Conservation (phyloP, 2,329 filamentous ascomycete genomes). For the Rugonectria rugulosa region DNA sequence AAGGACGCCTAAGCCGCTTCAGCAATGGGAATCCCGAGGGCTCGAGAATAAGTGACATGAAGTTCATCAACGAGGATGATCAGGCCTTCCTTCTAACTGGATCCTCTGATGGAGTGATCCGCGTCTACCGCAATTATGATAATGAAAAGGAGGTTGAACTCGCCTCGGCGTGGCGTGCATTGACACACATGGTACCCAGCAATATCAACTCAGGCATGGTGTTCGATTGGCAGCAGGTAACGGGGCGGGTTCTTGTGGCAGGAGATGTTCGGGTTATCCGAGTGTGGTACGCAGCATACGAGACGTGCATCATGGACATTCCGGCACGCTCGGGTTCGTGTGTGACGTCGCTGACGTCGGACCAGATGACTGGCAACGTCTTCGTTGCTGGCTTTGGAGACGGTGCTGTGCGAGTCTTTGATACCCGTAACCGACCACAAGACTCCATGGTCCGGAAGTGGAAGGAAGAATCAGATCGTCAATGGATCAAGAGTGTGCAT, state of each 20-base stretch:
- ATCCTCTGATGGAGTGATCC: conserved; percentile 92
- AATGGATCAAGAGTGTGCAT: conserved; percentile 96
- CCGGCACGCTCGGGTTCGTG: conserved; percentile 93
- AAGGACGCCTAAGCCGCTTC: conserved; percentile 80
- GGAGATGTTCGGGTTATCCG: conserved; percentile 95
- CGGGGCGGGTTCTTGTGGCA: conserved; percentile 91
- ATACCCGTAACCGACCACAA: conserved; percentile 82
- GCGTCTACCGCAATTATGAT: conserved; percentile 93
- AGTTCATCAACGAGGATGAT: conserved; percentile 98
- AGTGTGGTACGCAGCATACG: conserved; percentile 93
- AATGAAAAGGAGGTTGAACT: conserved; percentile 78
- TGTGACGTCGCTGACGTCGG: conserved; percentile 93
- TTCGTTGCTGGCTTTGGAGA: conserved; percentile 98
- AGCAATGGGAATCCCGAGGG: conserved; percentile 93
- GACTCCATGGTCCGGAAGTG: conserved; percentile 96
- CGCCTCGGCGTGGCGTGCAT: conserved; percentile 87
- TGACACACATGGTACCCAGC: conserved; percentile 93
- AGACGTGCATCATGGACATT: conserved; percentile 93
- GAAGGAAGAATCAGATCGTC: conserved; percentile 85
- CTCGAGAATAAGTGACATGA: conserved; percentile 91
- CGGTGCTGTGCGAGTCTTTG: conserved; percentile 91
- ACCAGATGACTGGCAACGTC: conserved; percentile 96
- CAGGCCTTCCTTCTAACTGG: conserved; percentile 94
- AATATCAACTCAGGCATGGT: conserved; percentile 95
- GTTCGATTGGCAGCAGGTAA: conserved; percentile 99